These are phyloP conservation scores for Paraphoma chrysanthemicola DNA, from an alignment of 2,329 filamentous ascomycete species.

Conservation along the genomic window DNA sequence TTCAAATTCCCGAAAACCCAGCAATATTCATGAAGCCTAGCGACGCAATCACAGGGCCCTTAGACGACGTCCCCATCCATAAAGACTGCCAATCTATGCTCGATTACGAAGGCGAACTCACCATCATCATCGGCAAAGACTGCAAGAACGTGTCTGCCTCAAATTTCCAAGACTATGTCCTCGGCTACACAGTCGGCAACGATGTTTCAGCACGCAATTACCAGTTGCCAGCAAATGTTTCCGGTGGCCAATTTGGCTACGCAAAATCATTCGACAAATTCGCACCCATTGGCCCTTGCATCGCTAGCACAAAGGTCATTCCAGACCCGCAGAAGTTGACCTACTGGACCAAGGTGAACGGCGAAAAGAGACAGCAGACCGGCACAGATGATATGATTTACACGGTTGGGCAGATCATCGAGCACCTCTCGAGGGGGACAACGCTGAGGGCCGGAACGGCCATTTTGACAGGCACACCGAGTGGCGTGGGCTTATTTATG, in stretches of 20 bases:
- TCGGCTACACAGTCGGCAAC: slow-evolving; percentile 70
- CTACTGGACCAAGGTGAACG: slow-evolving; percentile 54
- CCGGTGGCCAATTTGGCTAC: slow-evolving; percentile 49
- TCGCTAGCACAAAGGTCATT: slow-evolving; percentile 43
- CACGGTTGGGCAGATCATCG: slow-evolving; percentile 50
- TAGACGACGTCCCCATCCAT: slow-evolving; percentile 40
- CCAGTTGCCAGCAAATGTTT: slow-evolving; percentile 50
- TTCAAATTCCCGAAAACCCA: slow-evolving; percentile 38
- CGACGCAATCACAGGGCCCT: slow-evolving; percentile 43
- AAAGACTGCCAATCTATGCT: slow-evolving; percentile 38
- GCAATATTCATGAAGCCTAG: slow-evolving; percentile 47
- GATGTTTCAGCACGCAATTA: slow-evolving; percentile 67
- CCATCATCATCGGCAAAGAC: slow-evolving; percentile 41
- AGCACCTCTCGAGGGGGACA: slow-evolving; percentile 53
- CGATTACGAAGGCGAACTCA: slow-evolving; percentile 50
- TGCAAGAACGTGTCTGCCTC: slow-evolving; percentile 54
- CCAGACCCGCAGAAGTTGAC: slow-evolving; percentile 41
- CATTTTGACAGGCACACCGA: slow-evolving; percentile 60
- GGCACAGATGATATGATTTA: slow-evolving; percentile 58
- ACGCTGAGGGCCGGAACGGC: slow-evolving; percentile 56
- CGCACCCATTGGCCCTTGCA: slow-evolving; percentile 53
- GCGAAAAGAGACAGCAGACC: slow-evolving; percentile 52
- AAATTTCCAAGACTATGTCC: slow-evolving; percentile 65
- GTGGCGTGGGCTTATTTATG: slow-evolving; percentile 47
- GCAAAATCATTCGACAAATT: slow-evolving; percentile 56